Evolutionary conservation across 345 rosid genomes (phyloP).

Genomic region (Gossypium stocksii): DNA sequence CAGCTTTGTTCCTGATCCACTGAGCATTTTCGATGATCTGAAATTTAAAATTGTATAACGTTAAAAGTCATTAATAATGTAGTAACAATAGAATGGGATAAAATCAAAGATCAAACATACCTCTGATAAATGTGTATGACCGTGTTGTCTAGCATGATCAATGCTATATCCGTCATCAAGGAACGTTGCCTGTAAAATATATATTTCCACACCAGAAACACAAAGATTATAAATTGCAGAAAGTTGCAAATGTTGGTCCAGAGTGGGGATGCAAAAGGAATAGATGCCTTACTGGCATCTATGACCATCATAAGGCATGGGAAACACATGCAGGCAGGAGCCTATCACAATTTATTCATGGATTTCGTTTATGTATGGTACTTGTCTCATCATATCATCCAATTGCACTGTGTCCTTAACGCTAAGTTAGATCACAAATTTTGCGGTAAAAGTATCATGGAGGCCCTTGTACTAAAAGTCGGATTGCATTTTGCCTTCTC

Average conservation of each 20-base stretch:
- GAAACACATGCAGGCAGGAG: not conserved
- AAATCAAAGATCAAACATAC: slow-evolving; percentile 30
- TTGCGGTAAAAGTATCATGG: not conserved
- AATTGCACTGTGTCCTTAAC: not conserved
- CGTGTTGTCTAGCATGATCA: slow-evolving; percentile 75
- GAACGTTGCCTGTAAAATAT: slow-evolving; percentile 75
- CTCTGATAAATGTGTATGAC: slow-evolving; percentile 84
- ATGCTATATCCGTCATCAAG: slow-evolving; percentile 62
- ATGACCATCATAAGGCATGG: not conserved
- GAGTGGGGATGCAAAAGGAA: not conserved
- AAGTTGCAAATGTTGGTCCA: not conserved
- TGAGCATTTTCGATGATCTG: slow-evolving; percentile 81
- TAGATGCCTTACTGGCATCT: not conserved
- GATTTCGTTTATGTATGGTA: not conserved
- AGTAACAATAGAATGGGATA: slow-evolving; percentile 1
- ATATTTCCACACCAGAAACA: not conserved
- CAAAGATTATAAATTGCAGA: not conserved
- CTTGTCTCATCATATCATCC: not conserved
- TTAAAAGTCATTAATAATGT: slow-evolving; percentile 8
- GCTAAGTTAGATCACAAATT: not conserved
- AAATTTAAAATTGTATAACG: slow-evolving; percentile 12
- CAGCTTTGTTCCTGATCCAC: slow-evolving; percentile 82
- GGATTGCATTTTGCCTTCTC: too few species aligned
- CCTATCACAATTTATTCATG: not conserved
- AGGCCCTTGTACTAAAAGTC: too few species aligned